phyloP scores from a whole-genome alignment of 805 yeast species.

The Suhomyces tanzawaensis region DNA sequence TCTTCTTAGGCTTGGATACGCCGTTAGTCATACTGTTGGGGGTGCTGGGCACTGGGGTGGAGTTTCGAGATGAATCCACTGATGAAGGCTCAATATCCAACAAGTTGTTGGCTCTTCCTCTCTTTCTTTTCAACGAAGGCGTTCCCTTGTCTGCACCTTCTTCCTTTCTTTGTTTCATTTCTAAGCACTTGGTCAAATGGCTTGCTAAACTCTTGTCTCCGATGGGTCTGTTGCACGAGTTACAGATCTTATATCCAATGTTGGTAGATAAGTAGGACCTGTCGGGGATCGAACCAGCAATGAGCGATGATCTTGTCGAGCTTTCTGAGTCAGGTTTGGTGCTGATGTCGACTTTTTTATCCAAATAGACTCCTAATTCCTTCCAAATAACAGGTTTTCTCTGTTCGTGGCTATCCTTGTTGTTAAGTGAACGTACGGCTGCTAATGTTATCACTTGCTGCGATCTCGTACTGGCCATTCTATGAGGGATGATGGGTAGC shows the following conservation, averaged over 20 bases:
- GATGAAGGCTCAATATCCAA: constrained; percentile 37
- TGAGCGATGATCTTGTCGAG: constrained; percentile 19
- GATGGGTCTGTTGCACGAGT: constrained; percentile 39
- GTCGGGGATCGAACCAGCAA: constrained; percentile 23
- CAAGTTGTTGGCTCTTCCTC: constrained; percentile 20
- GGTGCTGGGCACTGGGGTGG: constrained; percentile 35
- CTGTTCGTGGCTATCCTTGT: constrained; percentile 12
- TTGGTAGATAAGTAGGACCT: constrained; percentile 31
- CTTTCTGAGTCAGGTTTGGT: constrained; percentile 20
- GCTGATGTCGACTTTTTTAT: constrained; percentile 32
- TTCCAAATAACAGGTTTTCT: constrained; percentile 40
- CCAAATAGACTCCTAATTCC: constrained; percentile 43
- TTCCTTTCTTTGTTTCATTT: constrained; percentile 35
- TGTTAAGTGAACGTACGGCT: constrained; percentile 24
- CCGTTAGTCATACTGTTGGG: constrained; percentile 18
- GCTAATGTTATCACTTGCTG: constrained; percentile 27
- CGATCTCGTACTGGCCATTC: constrained; percentile 22
- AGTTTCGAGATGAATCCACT: constrained; percentile 38
- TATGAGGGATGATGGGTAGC: not conserved
- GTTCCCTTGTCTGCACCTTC: constrained; percentile 14
- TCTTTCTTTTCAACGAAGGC: constrained; percentile 25
- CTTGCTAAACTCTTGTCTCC: constrained; percentile 32
- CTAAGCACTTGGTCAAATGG: constrained; percentile 37
- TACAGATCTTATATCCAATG: constrained; percentile 38
- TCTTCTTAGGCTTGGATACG: constrained; percentile 36